Base-by-base conservation (phyloP, 139 green algal species). In the Volvox reticuliferus region DNA sequence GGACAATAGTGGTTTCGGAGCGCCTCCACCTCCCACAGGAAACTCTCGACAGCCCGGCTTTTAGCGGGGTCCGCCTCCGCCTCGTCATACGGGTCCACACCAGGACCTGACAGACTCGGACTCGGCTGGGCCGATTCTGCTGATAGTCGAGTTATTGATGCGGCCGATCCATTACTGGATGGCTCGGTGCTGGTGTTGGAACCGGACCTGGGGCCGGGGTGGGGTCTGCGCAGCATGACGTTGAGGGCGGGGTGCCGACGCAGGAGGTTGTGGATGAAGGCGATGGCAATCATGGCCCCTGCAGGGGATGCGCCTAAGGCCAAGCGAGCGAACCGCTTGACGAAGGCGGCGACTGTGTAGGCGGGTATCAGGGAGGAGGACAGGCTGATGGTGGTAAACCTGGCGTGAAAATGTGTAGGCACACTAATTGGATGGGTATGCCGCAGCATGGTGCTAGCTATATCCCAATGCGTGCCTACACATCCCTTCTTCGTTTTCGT, bases 261-360 rank as follows among this genome's bases (percentile, higher is more conserved):
- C 26, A 99, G 80, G 17, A 99, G 91, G 94, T 99, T 99, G 95
- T 99, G 98, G 18, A 99, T 95, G 92, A 99, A 99, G 19, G 94
- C 96, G 1, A 99, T 94, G 30, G 88, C 95, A 12, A 97, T 79
- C 87, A 98, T 91, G 21, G 97, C 97, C 77, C 96, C 97, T 20
- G 94, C 94, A 20, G 97, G 96, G 14, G 97, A 94, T 0, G 97
- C 93, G 28, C 65, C 73, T 16, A 99, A 86, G 19, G 97, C 95
- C 28, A 99, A 94, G 21, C 98, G 95, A 0, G 96, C 97, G 71
- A 99, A 96, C 14, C 94, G 94, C 95, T 99, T 99, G n/a, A 94
- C 94, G 92, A 99, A 99, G 33, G 98, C 96, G 20, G 98, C 98
- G 13, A 95, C 97, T 0, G 98, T 97, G 95, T 99, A 99, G 14